Evolutionary conservation across 2,329 filamentous ascomycete genomes (phyloP).

Genomic region (Botrytis galanthina): DNA sequence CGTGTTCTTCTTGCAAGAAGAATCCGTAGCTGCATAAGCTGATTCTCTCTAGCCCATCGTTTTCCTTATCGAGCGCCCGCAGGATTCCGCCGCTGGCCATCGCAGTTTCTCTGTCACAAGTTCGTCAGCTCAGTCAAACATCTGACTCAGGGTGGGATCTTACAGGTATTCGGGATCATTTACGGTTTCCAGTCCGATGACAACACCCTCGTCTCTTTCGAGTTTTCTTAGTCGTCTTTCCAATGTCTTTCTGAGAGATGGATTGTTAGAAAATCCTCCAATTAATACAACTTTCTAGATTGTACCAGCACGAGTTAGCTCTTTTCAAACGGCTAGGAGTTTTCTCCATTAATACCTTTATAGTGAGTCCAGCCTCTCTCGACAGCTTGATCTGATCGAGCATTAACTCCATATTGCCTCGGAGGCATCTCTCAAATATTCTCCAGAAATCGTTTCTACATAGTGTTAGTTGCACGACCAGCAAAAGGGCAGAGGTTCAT

Average conservation of each 20-base stretch:
- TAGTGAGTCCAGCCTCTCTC: not conserved
- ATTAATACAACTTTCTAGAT: not conserved
- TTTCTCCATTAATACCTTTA: not conserved
- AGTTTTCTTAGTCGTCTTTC: not conserved
- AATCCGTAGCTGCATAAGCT: slow-evolving; percentile 14
- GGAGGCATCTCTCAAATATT: slow-evolving; percentile 2
- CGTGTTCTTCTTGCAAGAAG: not conserved
- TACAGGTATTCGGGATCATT: not conserved
- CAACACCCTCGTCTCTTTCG: not conserved
- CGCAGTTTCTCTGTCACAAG: not conserved
- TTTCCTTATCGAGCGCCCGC: not conserved
- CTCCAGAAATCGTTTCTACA: not conserved
- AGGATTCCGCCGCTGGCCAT: slow-evolving; percentile 10
- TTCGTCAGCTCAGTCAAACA: not conserved
- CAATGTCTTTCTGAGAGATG: not conserved
- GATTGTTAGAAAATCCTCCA: slow-evolving; percentile 11
- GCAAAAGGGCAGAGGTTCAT: not conserved
- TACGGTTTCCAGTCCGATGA: not conserved
- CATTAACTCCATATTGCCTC: not conserved
- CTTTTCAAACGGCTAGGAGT: not conserved
- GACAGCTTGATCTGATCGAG: slow-evolving; percentile 6
- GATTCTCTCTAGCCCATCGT: slow-evolving; percentile 1
- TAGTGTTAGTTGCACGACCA: not conserved
- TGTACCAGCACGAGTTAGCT: not conserved
- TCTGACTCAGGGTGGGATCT: not conserved